Base-by-base conservation (phyloP, 129 eudicot species). In the Heracleum sosnowskyi region DNA sequence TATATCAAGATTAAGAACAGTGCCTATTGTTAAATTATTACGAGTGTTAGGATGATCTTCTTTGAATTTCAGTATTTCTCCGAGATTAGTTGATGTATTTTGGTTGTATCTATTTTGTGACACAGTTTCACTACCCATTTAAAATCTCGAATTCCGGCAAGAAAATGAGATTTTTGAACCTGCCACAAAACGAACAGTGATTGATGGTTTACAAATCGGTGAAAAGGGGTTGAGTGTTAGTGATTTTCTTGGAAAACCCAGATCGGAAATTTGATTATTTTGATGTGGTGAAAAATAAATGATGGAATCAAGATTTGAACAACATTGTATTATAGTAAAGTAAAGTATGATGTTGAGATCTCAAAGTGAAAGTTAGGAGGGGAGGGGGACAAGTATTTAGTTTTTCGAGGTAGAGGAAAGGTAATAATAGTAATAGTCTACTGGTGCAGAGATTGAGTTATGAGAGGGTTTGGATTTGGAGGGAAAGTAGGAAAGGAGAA, bases 1-100 rank as follows among this genome's bases (percentile, higher is more conserved):
- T 7, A 79, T 83, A 77, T 45, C 83, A 53, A 76, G 42, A 69
- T 83, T 83, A 0, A 89, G 77, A 24, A 87, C 89, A 34, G 89
- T 87, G 28, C 88, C 87, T 70, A 87, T 44, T 2, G 47, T 44
- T 12, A 44, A 0, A 44, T 44, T 44, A 16, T 26, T 26, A 37
- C 16, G 40, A 37, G 7, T 11, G 15, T 39, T 37, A 39, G 5
- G 22, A 63, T 78, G 47, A 31, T 68, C 45, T 42, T 75, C 39
- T 34, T 77, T 62, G 22, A 74, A 74, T 60, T 17, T 17, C 1
- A 69, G 45, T 69, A 57, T 22, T 42, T 82, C 82, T 26, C 82
- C 66, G 1, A 82, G 79, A 44, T 69, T 11, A 26, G 74, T 31
- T 51, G 66, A 49, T 47, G 73, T 33, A 28, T 62, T 79, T 10